Evolutionary conservation across 331 rosid genomes (phyloP).

Genomic region (Pyracantha coccinea): DNA sequence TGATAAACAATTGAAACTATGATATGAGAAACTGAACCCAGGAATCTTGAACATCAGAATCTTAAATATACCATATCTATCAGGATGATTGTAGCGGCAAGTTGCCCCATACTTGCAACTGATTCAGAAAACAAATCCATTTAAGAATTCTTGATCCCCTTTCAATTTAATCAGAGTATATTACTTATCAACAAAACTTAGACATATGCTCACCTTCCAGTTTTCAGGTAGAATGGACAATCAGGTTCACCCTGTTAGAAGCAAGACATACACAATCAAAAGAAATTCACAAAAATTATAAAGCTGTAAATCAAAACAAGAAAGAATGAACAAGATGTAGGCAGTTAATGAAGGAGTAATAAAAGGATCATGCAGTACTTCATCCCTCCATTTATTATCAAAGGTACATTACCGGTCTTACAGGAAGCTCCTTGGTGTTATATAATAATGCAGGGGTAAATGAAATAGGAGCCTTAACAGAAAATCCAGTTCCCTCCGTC

Average conservation of each 20-base stretch:
- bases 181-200: not conserved
- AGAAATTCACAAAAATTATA: constrained; percentile 10
- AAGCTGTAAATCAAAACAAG: not conserved
- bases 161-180: constrained; percentile 5
- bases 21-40: not conserved
- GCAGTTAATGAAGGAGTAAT: not conserved
- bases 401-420: constrained; percentile 62
- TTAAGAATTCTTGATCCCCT: constrained; percentile 13
- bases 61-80: constrained; percentile 54
- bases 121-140: constrained; percentile 25
- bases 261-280: constrained; percentile 14
- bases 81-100: constrained; percentile 98
- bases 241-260: constrained; percentile 85
- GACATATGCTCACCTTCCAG: constrained; percentile 66
- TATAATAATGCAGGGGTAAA: constrained; percentile 46
- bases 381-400: not conserved
- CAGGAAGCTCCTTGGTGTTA: constrained; percentile 92
- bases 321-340: not conserved
- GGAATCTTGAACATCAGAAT: constrained; percentile 19
- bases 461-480: constrained; percentile 28
- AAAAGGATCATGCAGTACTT: not conserved
- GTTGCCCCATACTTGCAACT: constrained; percentile 91
- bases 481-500: constrained; percentile 34
- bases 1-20: not conserved
- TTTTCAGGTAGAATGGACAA: constrained; percentile 98